Percentiles rank a stretch among this genome's conserved stretches.
Conservation (phyloP, 306 rosid species). For the Vachellia collinsii region DNA sequence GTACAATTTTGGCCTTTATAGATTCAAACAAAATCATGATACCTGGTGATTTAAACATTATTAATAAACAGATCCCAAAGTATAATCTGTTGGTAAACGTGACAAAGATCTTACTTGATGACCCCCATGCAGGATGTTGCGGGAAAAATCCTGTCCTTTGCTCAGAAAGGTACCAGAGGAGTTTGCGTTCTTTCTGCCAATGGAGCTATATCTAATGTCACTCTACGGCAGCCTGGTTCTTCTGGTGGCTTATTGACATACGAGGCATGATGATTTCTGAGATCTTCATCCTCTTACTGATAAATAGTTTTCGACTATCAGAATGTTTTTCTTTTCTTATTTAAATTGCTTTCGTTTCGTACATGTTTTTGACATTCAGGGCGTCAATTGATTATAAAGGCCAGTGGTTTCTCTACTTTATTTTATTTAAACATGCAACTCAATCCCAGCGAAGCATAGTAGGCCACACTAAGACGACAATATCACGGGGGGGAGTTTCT, state of each 20-base stretch:
- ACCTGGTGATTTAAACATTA: background rate
- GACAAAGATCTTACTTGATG: slow-evolving; percentile 29
- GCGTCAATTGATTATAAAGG: background rate
- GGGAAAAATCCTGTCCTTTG: slow-evolving; percentile 65
- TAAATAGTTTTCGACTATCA: background rate
- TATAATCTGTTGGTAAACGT: slow-evolving; percentile 20
- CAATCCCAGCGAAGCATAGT: background rate
- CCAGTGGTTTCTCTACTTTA: background rate
- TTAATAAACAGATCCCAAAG: slow-evolving; percentile 26
- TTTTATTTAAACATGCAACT: background rate
- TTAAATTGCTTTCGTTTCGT: slow-evolving; percentile 27
- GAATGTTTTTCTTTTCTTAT: background rate
- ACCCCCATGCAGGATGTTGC: slow-evolving; percentile 72
- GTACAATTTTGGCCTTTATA: background rate
- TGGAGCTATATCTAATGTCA: slow-evolving; percentile 81
- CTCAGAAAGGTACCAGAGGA: slow-evolving; percentile 70
- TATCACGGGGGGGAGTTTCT: background rate
- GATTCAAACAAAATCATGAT: slow-evolving; percentile 16
- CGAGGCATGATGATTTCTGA: slow-evolving; percentile 56
- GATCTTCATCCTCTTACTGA: slow-evolving; percentile 20
- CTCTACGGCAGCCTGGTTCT: slow-evolving; percentile 73
- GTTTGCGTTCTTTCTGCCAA: slow-evolving; percentile 78
- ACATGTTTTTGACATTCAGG: slow-evolving; percentile 14
- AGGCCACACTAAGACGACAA: background rate
- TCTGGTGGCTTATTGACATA: slow-evolving; percentile 77